phyloP scores from a whole-genome alignment of 75 land plant genomes.

The Cryptomeria japonica region DNA sequence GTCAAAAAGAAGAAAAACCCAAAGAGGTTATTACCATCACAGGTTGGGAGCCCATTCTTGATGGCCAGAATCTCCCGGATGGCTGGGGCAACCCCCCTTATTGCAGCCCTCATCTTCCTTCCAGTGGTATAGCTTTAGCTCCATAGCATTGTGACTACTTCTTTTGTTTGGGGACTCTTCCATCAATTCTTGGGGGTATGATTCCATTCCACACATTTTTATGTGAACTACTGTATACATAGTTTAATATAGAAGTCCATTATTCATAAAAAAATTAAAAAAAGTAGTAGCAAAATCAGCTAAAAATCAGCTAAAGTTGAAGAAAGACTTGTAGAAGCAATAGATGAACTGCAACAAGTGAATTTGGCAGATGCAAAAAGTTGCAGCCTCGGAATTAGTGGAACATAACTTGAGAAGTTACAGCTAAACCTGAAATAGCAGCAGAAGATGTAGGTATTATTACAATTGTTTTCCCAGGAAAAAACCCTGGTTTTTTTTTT shows the following conservation, averaged over 20 bases:
- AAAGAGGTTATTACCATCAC: constrained; percentile 22
- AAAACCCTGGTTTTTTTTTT: too few species aligned
- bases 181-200: too few species aligned
- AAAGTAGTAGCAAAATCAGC: constrained; percentile 5
- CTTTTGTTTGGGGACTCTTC: too few species aligned
- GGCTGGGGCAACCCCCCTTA: too few species aligned
- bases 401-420: constrained; percentile 51
- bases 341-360: constrained; percentile 30
- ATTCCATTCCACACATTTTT: too few species aligned
- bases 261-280: constrained; percentile 18
- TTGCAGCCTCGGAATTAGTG: constrained; percentile 30
- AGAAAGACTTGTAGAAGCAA: constrained; percentile 20
- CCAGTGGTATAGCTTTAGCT: too few species aligned
- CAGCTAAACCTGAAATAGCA: constrained; percentile 55
- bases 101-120: too few species aligned
- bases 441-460: constrained; percentile 35
- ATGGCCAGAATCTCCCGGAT: too few species aligned
- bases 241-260: too few species aligned
- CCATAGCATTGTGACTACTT: too few species aligned
- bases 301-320: constrained; percentile 14
- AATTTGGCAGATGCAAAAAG: constrained; percentile 30
- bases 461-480: too few species aligned
- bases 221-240: too few species aligned
- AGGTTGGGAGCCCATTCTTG: constrained; percentile 37
- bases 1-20: constrained; percentile 11